A percentile compares a stretch with the other conserved stretches of the same genome.
These are phyloP conservation scores for Lactarius hatsudake DNA, from an alignment of 768 basidiomycete species.

Conservation along the genomic window DNA sequence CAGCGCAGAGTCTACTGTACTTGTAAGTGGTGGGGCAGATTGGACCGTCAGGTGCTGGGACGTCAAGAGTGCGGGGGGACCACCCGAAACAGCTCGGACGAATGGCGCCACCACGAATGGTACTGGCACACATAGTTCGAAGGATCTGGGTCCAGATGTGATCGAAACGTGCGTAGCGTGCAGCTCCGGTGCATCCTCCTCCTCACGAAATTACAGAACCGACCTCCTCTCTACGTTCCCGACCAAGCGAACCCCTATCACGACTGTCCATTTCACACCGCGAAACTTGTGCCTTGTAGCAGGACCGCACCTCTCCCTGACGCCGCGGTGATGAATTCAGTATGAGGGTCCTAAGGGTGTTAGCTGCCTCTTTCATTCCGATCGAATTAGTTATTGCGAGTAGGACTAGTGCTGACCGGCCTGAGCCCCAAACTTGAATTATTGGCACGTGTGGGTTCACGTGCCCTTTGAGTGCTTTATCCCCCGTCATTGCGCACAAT, in stretches of 20 bases:
- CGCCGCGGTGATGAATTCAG: slow-evolving; percentile 31
- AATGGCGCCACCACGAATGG: slow-evolving; percentile 46
- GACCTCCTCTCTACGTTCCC: slow-evolving; percentile 90
- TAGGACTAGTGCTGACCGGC: background rate
- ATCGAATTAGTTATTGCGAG: background rate
- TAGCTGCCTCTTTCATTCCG: slow-evolving; percentile 13
- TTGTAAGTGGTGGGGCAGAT: slow-evolving; percentile 90
- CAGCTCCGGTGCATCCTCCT: slow-evolving; percentile 18
- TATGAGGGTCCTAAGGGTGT: background rate
- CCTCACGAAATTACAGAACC: slow-evolving; percentile 43
- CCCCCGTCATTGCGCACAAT: background rate
- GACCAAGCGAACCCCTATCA: slow-evolving; percentile 93
- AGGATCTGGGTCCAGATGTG: slow-evolving; percentile 46
- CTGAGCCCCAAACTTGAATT: background rate
- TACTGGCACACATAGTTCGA: slow-evolving; percentile 23
- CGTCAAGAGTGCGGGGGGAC: slow-evolving; percentile 74
- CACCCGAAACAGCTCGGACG: slow-evolving; percentile 53
- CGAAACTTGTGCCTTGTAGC: slow-evolving; percentile 91
- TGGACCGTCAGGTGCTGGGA: slow-evolving; percentile 99
- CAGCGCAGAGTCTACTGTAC: slow-evolving; percentile 84
- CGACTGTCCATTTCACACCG: slow-evolving; percentile 90
- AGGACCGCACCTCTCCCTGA: slow-evolving; percentile 66
- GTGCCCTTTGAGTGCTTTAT: slow-evolving; percentile 2
- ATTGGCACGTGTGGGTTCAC: slow-evolving; percentile 14
- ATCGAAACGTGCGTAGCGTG: slow-evolving; percentile 63